These are phyloP conservation scores for Exophiala lecanii-corni DNA, from an alignment of 2,329 filamentous ascomycete genomes.

Conservation along the genomic window DNA sequence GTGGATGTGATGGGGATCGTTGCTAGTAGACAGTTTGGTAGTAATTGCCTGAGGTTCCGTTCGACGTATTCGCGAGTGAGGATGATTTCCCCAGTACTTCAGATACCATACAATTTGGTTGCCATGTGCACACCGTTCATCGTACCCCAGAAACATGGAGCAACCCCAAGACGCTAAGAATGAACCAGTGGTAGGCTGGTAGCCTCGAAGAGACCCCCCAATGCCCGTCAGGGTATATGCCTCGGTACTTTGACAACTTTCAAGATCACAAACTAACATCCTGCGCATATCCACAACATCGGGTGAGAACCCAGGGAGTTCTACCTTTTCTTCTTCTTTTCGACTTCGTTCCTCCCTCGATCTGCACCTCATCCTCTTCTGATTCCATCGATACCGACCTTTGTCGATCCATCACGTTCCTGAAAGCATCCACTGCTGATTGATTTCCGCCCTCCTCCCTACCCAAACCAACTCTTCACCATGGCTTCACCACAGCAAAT, in stretches of 20 bases:
- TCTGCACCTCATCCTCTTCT: neutral
- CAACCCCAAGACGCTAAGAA: too few species aligned
- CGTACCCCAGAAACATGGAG: too few species aligned
- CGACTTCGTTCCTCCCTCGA: neutral
- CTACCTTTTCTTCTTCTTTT: slow-evolving; percentile 1
- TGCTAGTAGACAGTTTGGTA: too few species aligned
- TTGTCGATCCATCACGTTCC: neutral
- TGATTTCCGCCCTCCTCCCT: neutral
- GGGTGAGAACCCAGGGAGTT: neutral
- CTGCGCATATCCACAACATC: too few species aligned
- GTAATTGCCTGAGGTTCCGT: too few species aligned
- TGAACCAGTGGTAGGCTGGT: too few species aligned
- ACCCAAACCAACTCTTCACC: slow-evolving; percentile 7
- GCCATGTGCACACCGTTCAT: too few species aligned
- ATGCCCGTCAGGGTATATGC: neutral
- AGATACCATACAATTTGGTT: too few species aligned
- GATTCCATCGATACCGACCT: neutral
- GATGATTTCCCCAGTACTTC: too few species aligned
- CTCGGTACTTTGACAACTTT: slow-evolving; percentile 1
- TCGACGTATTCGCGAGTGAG: too few species aligned
- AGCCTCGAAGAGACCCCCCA: too few species aligned
- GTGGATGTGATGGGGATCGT: too few species aligned
- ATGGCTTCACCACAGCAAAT: slow-evolving; percentile 64
- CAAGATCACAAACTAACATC: neutral
- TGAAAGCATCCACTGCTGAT: neutral